These are phyloP conservation scores for Lecanicillium sp. DNA, from an alignment of 2,329 filamentous ascomycete genomes.

Conservation along the genomic window DNA sequence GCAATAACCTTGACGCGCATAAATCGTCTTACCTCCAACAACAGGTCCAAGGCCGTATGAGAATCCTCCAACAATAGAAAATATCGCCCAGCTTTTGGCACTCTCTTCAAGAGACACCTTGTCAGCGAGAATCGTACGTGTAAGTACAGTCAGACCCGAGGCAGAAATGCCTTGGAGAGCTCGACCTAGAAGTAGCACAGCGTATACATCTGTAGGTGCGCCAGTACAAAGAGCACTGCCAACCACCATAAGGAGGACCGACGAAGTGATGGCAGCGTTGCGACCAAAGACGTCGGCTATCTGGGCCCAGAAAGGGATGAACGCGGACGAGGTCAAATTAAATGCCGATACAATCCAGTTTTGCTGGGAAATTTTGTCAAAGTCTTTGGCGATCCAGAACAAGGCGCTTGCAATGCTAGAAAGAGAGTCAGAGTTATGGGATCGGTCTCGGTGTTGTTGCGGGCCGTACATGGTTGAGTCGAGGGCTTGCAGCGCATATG, in stretches of 20 bases:
- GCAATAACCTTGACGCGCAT: neutral
- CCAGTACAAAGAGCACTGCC: constrained; percentile 58
- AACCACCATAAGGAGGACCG: constrained; percentile 51
- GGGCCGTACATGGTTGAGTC: constrained; percentile 11
- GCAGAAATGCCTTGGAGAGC: constrained; percentile 57
- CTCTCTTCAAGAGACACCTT: constrained; percentile 57
- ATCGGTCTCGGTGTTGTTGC: neutral
- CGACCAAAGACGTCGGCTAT: constrained; percentile 60
- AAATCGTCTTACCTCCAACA: constrained; percentile 41
- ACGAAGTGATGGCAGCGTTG: constrained; percentile 50
- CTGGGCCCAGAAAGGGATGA: constrained; percentile 61
- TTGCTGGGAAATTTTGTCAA: constrained; percentile 51
- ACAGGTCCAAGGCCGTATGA: constrained; percentile 57
- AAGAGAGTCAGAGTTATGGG: neutral
- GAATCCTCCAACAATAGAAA: constrained; percentile 53
- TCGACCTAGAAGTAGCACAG: constrained; percentile 56
- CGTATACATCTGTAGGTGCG: constrained; percentile 47
- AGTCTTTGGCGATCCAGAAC: constrained; percentile 56
- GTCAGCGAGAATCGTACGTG: constrained; percentile 59
- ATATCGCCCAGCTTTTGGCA: constrained; percentile 55
- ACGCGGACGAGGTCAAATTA: constrained; percentile 60
- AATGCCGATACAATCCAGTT: constrained; percentile 68
- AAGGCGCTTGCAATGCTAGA: constrained; percentile 30
- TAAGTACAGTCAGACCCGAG: constrained; percentile 55
- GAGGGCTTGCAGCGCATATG: constrained; percentile 10